These are phyloP conservation scores for Aspergillus homomorphus DNA, from an alignment of 495 filamentous ascomycete genomes.

Conservation along the genomic window DNA sequence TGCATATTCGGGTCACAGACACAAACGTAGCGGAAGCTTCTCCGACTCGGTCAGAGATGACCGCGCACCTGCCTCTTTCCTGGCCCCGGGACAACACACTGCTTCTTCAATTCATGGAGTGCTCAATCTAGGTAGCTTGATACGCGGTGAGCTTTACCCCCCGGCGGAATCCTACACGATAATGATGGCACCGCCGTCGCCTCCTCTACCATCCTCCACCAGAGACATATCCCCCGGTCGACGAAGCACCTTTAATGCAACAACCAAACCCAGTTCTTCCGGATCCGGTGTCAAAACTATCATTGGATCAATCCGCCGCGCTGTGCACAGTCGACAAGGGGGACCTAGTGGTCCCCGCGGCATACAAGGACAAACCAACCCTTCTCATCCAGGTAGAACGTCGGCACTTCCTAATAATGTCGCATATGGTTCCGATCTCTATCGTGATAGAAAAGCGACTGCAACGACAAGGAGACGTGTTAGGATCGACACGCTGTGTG, in stretches of 20 bases:
- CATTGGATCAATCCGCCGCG: conserved; percentile 82
- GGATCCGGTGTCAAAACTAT: conserved; percentile 77
- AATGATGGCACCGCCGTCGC: conserved; percentile 62
- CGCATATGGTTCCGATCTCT: conserved; percentile 44
- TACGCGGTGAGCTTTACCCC: conserved; percentile 76
- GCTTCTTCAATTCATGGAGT: conserved; percentile 52
- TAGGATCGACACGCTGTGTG: conserved; percentile 75
- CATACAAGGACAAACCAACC: conserved; percentile 35
- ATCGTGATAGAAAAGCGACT: conserved; percentile 41
- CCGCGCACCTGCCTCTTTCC: conserved; percentile 53
- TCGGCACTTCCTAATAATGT: conserved; percentile 47
- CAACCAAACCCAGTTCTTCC: conserved; percentile 32
- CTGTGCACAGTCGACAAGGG: conserved; percentile 66
- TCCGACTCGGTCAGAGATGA: conserved; percentile 84
- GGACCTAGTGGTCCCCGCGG: conserved; percentile 41
- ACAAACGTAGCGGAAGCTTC: conserved; percentile 74
- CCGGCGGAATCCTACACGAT: conserved; percentile 75
- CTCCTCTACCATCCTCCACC: conserved; percentile 37
- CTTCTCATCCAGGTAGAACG: conserved; percentile 34
- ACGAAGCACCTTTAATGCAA: conserved; percentile 32
- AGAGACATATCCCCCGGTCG: conserved; percentile 25
- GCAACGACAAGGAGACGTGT: conserved; percentile 34
- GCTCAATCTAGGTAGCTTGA: conserved; percentile 75
- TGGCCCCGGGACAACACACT: conserved; percentile 36
- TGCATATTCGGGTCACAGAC: conserved; percentile 48